Evolutionary conservation across 208 protist genomes (phyloP).

Genomic region (Crithidia thermophila): DNA sequence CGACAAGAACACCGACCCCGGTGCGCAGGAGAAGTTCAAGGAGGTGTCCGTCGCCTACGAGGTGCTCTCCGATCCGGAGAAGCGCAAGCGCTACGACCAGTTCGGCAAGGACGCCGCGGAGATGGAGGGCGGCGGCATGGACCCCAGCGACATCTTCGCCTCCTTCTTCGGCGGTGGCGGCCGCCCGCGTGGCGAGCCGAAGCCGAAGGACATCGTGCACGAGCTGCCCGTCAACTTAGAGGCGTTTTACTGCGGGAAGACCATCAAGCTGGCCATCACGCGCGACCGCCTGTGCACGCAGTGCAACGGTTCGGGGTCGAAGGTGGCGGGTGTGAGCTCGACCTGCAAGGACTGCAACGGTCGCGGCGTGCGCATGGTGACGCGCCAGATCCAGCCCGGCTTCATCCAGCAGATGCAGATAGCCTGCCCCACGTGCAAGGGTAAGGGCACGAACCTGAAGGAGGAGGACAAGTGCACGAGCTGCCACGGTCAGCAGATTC

Average conservation of each 20-base stretch:
- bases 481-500: slow-evolving; percentile 96
- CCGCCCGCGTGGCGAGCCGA: slow-evolving; percentile 85
- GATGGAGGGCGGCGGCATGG: slow-evolving; percentile 89
- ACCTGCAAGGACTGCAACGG: slow-evolving; percentile 95
- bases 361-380: slow-evolving; percentile 91
- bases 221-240: slow-evolving; percentile 95
- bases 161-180: slow-evolving; percentile 91
- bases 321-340: slow-evolving; percentile 61
- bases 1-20: slow-evolving; percentile 92
- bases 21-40: slow-evolving; percentile 93
- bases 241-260: slow-evolving; percentile 98
- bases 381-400: slow-evolving; percentile 95
- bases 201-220: slow-evolving; percentile 97
- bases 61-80: slow-evolving; percentile 96
- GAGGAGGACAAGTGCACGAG: slow-evolving; percentile 94
- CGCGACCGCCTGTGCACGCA: slow-evolving; percentile 88
- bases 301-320: slow-evolving; percentile 89
- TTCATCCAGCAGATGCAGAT: slow-evolving; percentile 97
- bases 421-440: slow-evolving; percentile 94
- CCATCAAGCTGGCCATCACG: slow-evolving; percentile 95
- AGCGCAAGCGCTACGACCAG: slow-evolving; percentile 97
- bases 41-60: slow-evolving; percentile 98
- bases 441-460: slow-evolving; percentile 91
- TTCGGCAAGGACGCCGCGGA: slow-evolving; percentile 97
- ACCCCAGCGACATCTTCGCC: slow-evolving; percentile 91